Conservation (phyloP, 176 grass and related monocot genomes). For the Raddia guianensis region DNA sequence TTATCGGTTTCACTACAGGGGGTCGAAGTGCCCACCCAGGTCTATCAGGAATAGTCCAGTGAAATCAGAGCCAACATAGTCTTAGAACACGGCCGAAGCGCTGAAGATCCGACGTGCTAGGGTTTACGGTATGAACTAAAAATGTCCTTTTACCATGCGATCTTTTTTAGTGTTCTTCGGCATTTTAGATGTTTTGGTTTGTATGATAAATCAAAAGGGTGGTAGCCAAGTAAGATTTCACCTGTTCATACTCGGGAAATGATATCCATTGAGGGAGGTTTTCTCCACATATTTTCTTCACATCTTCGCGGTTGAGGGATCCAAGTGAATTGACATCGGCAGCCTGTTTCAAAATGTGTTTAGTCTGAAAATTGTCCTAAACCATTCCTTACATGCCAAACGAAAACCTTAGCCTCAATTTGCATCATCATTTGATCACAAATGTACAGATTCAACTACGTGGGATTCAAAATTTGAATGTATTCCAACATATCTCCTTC, state of each 20-base stretch:
- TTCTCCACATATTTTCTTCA: constrained; percentile 96
- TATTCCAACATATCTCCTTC: no score
- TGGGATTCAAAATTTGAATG: neutral
- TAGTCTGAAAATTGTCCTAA: neutral
- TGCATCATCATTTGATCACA: neutral
- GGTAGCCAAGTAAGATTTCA: constrained; percentile 34
- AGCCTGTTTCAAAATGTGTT: constrained; percentile 49
- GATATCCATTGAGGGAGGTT: constrained; percentile 91
- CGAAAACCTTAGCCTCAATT: neutral
- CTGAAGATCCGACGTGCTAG: no score
- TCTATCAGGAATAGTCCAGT: no score
- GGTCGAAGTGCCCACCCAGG: no score
- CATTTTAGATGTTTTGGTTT: neutral
- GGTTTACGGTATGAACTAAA: neutral
- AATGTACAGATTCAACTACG: neutral
- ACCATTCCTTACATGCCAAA: neutral
- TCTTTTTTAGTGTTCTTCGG: neutral
- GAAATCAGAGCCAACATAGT: no score
- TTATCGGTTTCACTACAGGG: no score
- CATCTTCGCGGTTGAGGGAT: constrained; percentile 70
- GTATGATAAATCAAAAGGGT: neutral
- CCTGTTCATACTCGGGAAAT: constrained; percentile 92
- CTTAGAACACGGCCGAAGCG: no score
- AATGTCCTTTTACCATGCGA: neutral
- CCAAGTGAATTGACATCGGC: constrained; percentile 71